These are phyloP conservation scores for Przewalskia tangutica DNA, from an alignment of 257 asterid genomes.

Conservation along the genomic window DNA sequence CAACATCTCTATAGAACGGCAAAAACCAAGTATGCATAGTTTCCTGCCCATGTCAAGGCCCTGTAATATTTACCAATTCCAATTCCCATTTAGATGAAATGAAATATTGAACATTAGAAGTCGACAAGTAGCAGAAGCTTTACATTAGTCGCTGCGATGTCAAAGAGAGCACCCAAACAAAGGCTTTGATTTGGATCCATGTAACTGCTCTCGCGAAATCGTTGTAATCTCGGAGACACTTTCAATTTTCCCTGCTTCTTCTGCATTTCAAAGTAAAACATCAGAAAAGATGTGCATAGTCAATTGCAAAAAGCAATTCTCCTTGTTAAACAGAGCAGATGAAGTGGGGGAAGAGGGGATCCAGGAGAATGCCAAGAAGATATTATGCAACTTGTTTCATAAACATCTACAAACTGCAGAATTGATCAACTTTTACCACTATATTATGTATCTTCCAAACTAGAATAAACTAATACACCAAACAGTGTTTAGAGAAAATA, in stretches of 20 bases:
- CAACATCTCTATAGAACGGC: slow-evolving; percentile 97
- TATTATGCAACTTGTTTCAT: neutral
- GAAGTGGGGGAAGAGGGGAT: neutral
- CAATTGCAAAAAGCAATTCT: neutral
- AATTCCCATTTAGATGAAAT: neutral
- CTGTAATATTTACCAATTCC: slow-evolving; percentile 27
- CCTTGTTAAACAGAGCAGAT: neutral
- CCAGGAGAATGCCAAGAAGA: neutral
- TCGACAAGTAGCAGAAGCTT: slow-evolving; percentile 5
- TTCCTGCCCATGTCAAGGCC: slow-evolving; percentile 89
- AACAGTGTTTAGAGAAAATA: neutral
- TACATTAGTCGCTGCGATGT: slow-evolving; percentile 93
- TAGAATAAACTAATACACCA: neutral
- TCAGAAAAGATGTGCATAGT: neutral
- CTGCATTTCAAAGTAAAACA: slow-evolving; percentile 29
- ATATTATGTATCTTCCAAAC: neutral
- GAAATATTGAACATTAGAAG: neutral
- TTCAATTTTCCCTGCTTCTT: slow-evolving; percentile 55
- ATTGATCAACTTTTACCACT: neutral
- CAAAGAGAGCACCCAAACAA: slow-evolving; percentile 94
- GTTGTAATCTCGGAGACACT: slow-evolving; percentile 47
- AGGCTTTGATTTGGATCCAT: slow-evolving; percentile 91
- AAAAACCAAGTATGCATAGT: slow-evolving; percentile 84
- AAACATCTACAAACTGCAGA: neutral
- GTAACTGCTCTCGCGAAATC: slow-evolving; percentile 84